Conservation (phyloP, 2,329 filamentous ascomycete species). For the Talaromyces piceae region DNA sequence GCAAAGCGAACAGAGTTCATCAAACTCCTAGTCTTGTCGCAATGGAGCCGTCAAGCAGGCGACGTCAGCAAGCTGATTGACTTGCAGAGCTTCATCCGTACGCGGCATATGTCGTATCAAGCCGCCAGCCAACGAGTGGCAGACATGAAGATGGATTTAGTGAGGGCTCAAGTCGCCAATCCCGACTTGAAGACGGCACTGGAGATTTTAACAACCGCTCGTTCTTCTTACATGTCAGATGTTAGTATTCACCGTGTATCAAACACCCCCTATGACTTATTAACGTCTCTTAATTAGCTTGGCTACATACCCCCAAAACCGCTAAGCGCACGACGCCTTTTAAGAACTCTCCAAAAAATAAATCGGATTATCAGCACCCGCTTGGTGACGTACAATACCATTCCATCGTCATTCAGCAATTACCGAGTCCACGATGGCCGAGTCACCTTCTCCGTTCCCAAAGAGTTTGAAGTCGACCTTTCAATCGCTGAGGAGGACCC, state of each 20-base stretch:
- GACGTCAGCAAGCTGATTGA: slow-evolving; percentile 85
- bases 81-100: slow-evolving; percentile 65
- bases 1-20: slow-evolving; percentile 80
- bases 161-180: slow-evolving; percentile 68
- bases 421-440: slow-evolving; percentile 79
- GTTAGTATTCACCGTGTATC: too few relatives aligned
- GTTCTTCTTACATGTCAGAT: slow-evolving; percentile 71
- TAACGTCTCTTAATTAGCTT: slow-evolving; percentile 46
- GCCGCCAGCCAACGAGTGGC: slow-evolving; percentile 56
- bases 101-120: slow-evolving; percentile 55
- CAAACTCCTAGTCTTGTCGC: slow-evolving; percentile 80
- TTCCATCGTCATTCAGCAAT: slow-evolving; percentile 69
- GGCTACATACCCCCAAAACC: slow-evolving; percentile 68
- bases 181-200: slow-evolving; percentile 87
- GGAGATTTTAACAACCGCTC: slow-evolving; percentile 72
- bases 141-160: slow-evolving; percentile 65
- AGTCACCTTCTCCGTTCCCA: slow-evolving; percentile 74
- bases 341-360: slow-evolving; percentile 69
- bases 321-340: slow-evolving; percentile 62
- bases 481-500: slow-evolving; percentile 82
- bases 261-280: too few relatives aligned
- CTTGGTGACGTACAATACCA: slow-evolving; percentile 74
- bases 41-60: slow-evolving; percentile 76
- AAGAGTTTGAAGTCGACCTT: slow-evolving; percentile 88
- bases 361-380: slow-evolving; percentile 77